Conservation (phyloP, 2,329 filamentous ascomycete genomes). For the Ilyonectria destructans region DNA sequence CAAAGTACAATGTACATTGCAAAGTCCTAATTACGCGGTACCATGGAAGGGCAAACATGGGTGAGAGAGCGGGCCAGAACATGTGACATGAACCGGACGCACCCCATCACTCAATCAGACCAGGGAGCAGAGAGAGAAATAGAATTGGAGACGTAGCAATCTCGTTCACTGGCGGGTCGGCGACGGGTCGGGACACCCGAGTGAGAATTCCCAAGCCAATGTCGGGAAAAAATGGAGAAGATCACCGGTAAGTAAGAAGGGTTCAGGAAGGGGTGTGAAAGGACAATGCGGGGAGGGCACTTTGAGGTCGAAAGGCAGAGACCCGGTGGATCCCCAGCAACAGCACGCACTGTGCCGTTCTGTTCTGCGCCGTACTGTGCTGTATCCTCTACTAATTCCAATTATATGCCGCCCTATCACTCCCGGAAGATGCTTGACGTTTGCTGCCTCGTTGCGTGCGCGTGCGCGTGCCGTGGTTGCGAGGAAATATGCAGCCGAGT, state of each 20-base stretch:
- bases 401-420: background rate
- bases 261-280: background rate
- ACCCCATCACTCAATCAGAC: slow-evolving; percentile 31
- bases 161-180: slow-evolving; percentile 16
- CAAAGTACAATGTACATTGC: background rate
- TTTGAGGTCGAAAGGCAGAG: background rate
- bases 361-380: background rate
- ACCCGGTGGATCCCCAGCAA: background rate
- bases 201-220: background rate
- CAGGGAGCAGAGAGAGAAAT: slow-evolving; percentile 1
- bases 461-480: slow-evolving; percentile 19
- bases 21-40: background rate
- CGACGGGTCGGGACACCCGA: background rate
- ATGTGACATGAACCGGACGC: slow-evolving; percentile 44
- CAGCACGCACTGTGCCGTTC: background rate
- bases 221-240: slow-evolving; percentile 12
- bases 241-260: background rate
- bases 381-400: background rate
- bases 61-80: slow-evolving; percentile 15
- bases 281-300: background rate
- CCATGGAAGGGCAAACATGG: background rate
- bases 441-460: background rate
- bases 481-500: slow-evolving; percentile 9
- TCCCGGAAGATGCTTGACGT: background rate
- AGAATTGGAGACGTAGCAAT: slow-evolving; percentile 3